These are phyloP conservation scores for Trichoderma guizhouense DNA, from an alignment of 2,329 filamentous ascomycete genomes.

Conservation along the genomic window DNA sequence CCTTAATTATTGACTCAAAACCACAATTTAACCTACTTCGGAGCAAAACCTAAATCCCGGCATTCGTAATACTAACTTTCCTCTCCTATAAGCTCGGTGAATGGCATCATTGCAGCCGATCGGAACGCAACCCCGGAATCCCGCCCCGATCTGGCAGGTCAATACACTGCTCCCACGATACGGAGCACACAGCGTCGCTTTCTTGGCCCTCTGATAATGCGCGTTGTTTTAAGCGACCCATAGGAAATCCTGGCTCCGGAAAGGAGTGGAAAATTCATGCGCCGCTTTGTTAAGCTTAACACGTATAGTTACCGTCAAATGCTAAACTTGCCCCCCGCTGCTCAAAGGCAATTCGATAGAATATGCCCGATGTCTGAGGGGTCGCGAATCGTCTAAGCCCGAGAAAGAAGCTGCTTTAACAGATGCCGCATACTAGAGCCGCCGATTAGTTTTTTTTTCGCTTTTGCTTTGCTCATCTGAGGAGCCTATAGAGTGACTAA, in stretches of 20 bases:
- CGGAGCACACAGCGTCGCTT: neutral
- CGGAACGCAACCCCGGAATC: conserved; percentile 7
- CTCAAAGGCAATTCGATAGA: neutral
- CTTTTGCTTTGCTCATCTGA: neutral
- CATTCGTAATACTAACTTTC: neutral
- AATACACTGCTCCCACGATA: neutral
- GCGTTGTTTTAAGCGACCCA: neutral
- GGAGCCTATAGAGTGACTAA: neutral
- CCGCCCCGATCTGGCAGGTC: conserved; percentile 18
- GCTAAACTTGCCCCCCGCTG: neutral
- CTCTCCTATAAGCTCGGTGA: neutral
- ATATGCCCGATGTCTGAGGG: neutral
- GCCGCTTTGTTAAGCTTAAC: conserved; percentile 13
- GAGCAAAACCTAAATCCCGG: neutral
- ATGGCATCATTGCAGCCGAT: conserved; percentile 16
- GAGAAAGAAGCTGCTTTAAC: conserved; percentile 7
- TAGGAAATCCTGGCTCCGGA: neutral
- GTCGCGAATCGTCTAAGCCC: neutral
- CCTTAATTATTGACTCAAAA: neutral
- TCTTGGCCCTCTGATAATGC: neutral
- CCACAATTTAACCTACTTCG: neutral
- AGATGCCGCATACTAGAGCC: neutral
- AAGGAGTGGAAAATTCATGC: neutral
- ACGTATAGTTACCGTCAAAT: neutral
- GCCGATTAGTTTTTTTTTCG: neutral